Base-by-base conservation (phyloP, 371 early-diverging fungal genomes). In the Dinochytrium kinnereticum region DNA sequence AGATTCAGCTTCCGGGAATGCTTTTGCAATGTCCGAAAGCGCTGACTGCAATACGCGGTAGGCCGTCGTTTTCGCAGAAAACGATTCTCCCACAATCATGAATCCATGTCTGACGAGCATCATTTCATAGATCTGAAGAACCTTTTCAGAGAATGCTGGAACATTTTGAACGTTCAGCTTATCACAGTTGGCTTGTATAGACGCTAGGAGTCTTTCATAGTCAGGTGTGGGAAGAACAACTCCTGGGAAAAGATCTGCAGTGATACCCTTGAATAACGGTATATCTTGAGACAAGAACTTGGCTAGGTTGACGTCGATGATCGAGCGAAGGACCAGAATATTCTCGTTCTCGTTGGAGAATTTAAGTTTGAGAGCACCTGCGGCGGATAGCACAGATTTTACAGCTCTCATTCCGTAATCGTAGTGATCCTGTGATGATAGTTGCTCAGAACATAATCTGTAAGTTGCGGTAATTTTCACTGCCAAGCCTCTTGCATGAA, bases 321-420 rank as follows among this genome's bases (percentile, higher is more conserved):
- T 84, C 0, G 85, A 84, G 1, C 85, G 80, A 0, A 87, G 76
- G 13, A 87, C 81, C 17, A 85, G 49, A 53, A 84, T 80, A 69
- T 80, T 82, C 72, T 81, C 85, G 66, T 85, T 82, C 70, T 85
- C 85, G 37, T 69, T 76, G 2, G 84, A 78, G 75, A 82, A 84
- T 70, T 82, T 84, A 24, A 85, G 73, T 69, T 87, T 87, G 64
- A 87, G 61, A 17, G 84, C 84, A 10, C 87, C 87, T 3, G 75
- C 70, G 13, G 85, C 85, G 28, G 79, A 79, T 13, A 87, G 81
- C 3, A 87, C 87, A 0, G 84, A 83, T 55, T 87, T 87, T n/a
- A 87, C 85, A 26, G 87, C 87, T 44, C 90, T 74, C 83, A 89
- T 87, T 2, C 88, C 88, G 72, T 89, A 89, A 70, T 87, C 85